phyloP scores from a whole-genome alignment of 164 flowering plant species.

The Umbilicus rupestris region DNA sequence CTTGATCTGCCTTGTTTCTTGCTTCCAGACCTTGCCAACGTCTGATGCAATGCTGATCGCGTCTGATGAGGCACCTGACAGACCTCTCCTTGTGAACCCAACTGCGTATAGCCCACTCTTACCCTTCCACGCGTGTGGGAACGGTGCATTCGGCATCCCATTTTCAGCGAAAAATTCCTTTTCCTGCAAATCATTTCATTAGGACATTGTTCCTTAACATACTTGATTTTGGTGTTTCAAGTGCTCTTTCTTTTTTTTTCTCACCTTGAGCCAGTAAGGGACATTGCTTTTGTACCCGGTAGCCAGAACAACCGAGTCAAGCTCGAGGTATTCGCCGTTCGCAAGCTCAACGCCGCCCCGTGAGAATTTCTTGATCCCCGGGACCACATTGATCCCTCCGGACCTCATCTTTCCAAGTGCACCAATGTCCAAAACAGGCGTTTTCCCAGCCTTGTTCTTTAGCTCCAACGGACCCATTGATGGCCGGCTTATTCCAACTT shows the following conservation, averaged over 20 bases:
- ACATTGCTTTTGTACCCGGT: constrained; percentile 81
- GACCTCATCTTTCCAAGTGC: constrained; percentile 45
- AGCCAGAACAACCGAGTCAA: constrained; percentile 56
- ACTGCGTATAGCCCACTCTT: constrained; percentile 50
- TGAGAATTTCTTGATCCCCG: constrained; percentile 43
- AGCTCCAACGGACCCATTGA: constrained; percentile 51
- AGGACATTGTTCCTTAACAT: not conserved
- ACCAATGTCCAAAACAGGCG: constrained; percentile 73
- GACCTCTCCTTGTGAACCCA: constrained; percentile 68
- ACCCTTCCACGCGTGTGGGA: constrained; percentile 58
- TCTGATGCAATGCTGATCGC: constrained; percentile 48
- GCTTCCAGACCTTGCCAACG: constrained; percentile 43
- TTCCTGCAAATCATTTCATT: constrained; percentile 26
- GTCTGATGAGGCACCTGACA: constrained; percentile 50
- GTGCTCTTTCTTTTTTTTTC: constrained; percentile 20
- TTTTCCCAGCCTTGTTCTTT: constrained; percentile 54
- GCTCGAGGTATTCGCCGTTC: constrained; percentile 37
- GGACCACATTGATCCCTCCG: constrained; percentile 43
- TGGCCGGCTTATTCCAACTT: constrained; percentile 55
- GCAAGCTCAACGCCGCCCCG: constrained; percentile 35
- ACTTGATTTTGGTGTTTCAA: too few species aligned
- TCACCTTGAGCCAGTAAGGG: constrained; percentile 75
- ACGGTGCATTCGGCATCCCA: constrained; percentile 49
- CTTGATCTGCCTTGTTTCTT: constrained; percentile 37
- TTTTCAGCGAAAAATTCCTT: constrained; percentile 42